A percentile compares a stretch with the other conserved stretches of the same genome.
These are phyloP conservation scores for Russula foetens DNA, from an alignment of 768 basidiomycete genomes.

Conservation along the genomic window DNA sequence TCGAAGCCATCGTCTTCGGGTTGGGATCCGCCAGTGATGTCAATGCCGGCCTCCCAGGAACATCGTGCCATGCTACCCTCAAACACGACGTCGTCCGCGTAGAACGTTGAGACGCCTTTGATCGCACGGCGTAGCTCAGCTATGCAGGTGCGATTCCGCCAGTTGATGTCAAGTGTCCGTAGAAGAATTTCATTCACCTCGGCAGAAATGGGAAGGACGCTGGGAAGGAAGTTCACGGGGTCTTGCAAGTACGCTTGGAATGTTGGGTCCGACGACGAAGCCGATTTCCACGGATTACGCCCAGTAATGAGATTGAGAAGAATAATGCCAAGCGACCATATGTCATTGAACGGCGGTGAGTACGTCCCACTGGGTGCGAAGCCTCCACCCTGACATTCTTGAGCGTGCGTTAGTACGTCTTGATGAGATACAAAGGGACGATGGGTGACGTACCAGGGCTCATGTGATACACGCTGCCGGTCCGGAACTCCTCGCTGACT, in stretches of 20 bases:
- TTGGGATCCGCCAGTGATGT: constrained; percentile 42
- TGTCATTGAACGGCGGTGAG: constrained; percentile 82
- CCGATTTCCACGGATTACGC: constrained; percentile 94
- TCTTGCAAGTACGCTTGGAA: constrained; percentile 83
- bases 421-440: constrained; percentile 8
- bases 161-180: constrained; percentile 29
- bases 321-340: constrained; percentile 96
- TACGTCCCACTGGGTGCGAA: constrained; percentile 61
- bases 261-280: constrained; percentile 72
- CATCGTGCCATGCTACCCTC: constrained; percentile 76
- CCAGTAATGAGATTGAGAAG: constrained; percentile 93
- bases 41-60: constrained; percentile 69
- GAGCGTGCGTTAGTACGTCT: constrained; percentile 22
- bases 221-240: constrained; percentile 72
- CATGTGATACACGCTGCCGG: constrained; percentile 98
- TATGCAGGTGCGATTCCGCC: constrained; percentile 29
- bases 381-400: constrained; percentile 83
- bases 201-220: constrained; percentile 32
- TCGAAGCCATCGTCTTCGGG: constrained; percentile 28
- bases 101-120: constrained; percentile 53
- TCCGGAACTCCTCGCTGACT: constrained; percentile 81
- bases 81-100: constrained; percentile 66
- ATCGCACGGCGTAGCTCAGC: constrained; percentile 49
- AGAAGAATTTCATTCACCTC: constrained; percentile 30
- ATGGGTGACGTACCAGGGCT: constrained; percentile 67